Evolutionary conservation across 2,329 filamentous ascomycete species (phyloP).

Genomic region (Cryphonectria carpinicola): DNA sequence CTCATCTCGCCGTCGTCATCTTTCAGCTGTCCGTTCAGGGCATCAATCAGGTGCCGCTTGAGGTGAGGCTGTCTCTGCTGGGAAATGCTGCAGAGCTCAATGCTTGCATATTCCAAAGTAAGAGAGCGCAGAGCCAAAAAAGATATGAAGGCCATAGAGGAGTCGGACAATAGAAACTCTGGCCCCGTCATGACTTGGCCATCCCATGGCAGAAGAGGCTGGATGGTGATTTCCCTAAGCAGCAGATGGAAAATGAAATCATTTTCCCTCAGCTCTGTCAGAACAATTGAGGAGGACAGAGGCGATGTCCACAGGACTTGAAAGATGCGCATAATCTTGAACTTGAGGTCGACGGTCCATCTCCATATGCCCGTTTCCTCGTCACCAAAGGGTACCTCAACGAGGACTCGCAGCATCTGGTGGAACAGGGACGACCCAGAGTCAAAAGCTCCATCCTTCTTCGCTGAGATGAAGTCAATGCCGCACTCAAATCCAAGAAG

Average conservation of each 20-base stretch:
- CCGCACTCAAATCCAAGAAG: constrained; percentile 85
- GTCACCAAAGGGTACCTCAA: constrained; percentile 68
- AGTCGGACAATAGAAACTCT: constrained; percentile 70
- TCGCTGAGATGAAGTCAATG: constrained; percentile 69
- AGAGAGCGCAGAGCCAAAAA: constrained; percentile 79
- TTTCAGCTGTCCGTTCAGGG: constrained; percentile 77
- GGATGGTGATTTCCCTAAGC: constrained; percentile 71
- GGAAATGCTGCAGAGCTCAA: constrained; percentile 79
- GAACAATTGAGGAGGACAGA: constrained; percentile 73
- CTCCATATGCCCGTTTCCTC: constrained; percentile 61
- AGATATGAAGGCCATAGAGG: constrained; percentile 71
- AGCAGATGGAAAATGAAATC: constrained; percentile 82
- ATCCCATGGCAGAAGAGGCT: constrained; percentile 74
- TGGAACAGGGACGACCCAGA: constrained; percentile 81
- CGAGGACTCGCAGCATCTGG: constrained; percentile 71
- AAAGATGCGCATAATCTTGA: constrained; percentile 72
- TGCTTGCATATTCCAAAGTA: constrained; percentile 81
- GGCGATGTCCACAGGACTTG: constrained; percentile 83
- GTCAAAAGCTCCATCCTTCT: constrained; percentile 71
- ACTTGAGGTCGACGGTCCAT: constrained; percentile 72
- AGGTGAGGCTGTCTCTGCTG: constrained; percentile 72
- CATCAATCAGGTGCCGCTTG: constrained; percentile 69
- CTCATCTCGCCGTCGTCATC: constrained; percentile 68
- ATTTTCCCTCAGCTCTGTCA: constrained; percentile 78
- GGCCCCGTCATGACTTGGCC: constrained; percentile 61